phyloP scores from a whole-genome alignment of 116 monocot species.

The Papilionanthe hybrid region DNA sequence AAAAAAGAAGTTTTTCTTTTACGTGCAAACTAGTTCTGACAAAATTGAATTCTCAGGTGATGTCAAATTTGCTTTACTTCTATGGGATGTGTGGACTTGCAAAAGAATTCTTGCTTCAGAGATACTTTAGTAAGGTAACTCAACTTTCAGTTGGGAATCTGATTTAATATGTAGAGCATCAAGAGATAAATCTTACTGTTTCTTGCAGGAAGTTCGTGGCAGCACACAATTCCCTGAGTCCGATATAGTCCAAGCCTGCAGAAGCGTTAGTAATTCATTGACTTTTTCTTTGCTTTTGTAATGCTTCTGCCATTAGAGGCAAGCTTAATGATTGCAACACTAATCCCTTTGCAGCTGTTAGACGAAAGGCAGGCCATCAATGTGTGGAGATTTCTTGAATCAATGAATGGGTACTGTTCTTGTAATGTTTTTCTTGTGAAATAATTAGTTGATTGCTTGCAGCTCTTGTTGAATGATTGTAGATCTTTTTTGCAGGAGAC shows the following conservation, averaged over 20 bases:
- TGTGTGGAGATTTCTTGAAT: slow-evolving; percentile 75
- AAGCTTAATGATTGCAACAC: neutral
- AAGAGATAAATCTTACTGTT: neutral
- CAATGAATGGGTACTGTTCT: slow-evolving; percentile 61
- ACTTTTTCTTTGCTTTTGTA: neutral
- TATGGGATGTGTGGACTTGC: slow-evolving; percentile 91
- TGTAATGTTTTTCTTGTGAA: neutral
- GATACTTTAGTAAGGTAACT: slow-evolving; percentile 89
- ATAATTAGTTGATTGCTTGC: neutral
- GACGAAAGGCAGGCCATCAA: slow-evolving; percentile 76
- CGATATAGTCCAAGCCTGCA: slow-evolving; percentile 81
- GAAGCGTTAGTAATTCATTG: slow-evolving; percentile 51
- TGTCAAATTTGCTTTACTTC: slow-evolving; percentile 87
- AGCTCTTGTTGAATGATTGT: neutral
- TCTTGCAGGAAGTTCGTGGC: slow-evolving; percentile 80
- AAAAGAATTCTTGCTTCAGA: slow-evolving; percentile 84
- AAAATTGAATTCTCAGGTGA: slow-evolving; percentile 38
- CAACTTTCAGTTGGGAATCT: neutral
- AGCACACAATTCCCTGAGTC: slow-evolving; percentile 60
- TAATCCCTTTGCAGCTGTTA: slow-evolving; percentile 46
- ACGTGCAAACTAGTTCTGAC: neutral
- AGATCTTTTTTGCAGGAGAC: slow-evolving; percentile 40
- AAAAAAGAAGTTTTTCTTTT: neutral
- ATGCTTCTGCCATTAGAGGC: neutral
- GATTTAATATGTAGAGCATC: neutral